Conservation (phyloP, 768 basidiomycete species). For the Termitomyces bulborhizus region DNA sequence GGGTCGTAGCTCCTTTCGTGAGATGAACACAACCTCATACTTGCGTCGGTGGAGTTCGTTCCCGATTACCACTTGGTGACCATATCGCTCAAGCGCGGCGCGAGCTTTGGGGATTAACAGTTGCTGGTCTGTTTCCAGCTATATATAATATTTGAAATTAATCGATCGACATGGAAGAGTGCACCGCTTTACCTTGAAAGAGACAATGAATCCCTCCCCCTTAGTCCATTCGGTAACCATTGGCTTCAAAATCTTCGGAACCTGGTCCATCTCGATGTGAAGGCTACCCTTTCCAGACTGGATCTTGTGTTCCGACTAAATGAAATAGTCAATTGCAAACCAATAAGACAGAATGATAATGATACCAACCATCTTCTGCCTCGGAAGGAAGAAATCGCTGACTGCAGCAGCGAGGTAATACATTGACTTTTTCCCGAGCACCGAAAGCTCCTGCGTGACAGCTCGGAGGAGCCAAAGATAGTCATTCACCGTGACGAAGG, state of each 20-base stretch:
- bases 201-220: conserved; percentile 81
- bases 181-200: conserved; percentile 77
- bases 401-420: conserved; percentile 98
- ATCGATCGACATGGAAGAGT: background rate
- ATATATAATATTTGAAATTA: background rate
- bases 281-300: conserved; percentile 94
- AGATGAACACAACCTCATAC: conserved; percentile 88
- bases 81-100: conserved; percentile 85
- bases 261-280: conserved; percentile 97
- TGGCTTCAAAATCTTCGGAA: conserved; percentile 91
- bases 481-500: conserved; percentile 93
- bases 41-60: conserved; percentile 93
- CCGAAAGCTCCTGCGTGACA: conserved; percentile 70
- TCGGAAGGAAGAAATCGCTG: conserved; percentile 95
- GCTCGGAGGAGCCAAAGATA: conserved; percentile 90
- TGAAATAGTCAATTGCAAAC: background rate
- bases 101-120: conserved; percentile 90
- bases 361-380: conserved; percentile 75
- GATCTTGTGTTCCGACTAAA: conserved; percentile 94
- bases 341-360: background rate
- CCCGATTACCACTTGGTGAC: conserved; percentile 95
- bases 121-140: conserved; percentile 89
- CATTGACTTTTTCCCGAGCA: conserved; percentile 67
- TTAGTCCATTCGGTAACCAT: conserved; percentile 92
- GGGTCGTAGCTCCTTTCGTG: conserved; percentile 30